These are phyloP conservation scores for Elasticomyces elasticus DNA, from an alignment of 495 filamentous ascomycete genomes.

Conservation along the genomic window DNA sequence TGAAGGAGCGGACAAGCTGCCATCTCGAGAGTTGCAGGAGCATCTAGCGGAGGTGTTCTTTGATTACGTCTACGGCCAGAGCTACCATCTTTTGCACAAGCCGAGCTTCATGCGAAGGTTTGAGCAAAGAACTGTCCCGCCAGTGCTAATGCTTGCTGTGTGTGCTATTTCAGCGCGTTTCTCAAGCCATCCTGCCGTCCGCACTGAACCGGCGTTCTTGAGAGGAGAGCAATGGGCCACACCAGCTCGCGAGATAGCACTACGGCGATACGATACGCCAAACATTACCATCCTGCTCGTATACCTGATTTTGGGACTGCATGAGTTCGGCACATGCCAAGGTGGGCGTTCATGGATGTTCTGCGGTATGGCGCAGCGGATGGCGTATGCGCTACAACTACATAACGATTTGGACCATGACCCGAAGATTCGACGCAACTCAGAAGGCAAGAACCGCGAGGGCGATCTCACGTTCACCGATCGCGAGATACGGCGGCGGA, in stretches of 20 bases:
- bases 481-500: conserved; percentile 79
- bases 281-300: conserved; percentile 93
- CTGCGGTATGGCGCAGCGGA: conserved; percentile 86
- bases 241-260: conserved; percentile 70
- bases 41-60: conserved; percentile 94
- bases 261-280: conserved; percentile 81
- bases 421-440: conserved; percentile 39
- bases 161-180: conserved; percentile 91
- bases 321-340: conserved; percentile 95
- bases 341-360: conserved; percentile 89
- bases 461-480: conserved; percentile 74
- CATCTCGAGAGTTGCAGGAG: conserved; percentile 81
- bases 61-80: conserved; percentile 90
- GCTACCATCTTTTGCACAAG: conserved; percentile 92
- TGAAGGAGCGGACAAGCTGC: conserved; percentile 76
- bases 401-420: conserved; percentile 91
- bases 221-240: conserved; percentile 85
- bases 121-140: conserved; percentile 58
- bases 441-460: conserved; percentile 44
- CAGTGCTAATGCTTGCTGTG: conserved; percentile 80
- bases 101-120: conserved; percentile 82
- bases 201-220: conserved; percentile 73
- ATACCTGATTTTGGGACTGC: conserved; percentile 75
- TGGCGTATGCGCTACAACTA: conserved; percentile 92
- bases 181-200: conserved; percentile 85